Percentiles rank a stretch among this genome's conserved stretches.
Evolutionary conservation across 140 eudicot species (phyloP).

Genomic region (Bidens hawaiensis): DNA sequence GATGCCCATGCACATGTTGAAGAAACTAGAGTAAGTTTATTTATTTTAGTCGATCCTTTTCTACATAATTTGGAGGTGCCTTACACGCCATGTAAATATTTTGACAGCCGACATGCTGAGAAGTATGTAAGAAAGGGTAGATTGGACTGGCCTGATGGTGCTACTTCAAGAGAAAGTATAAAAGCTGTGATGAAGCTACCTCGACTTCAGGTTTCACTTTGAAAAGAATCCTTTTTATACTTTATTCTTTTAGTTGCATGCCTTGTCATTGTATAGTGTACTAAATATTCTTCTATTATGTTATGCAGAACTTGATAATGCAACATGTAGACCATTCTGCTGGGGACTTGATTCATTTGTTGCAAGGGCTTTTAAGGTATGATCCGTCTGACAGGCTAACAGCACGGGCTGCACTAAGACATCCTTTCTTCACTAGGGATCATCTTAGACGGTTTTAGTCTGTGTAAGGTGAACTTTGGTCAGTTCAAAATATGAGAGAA

Average conservation of each 20-base stretch:
- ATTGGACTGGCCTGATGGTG: constrained; percentile 89
- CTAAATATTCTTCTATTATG: not conserved
- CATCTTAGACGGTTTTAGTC: constrained; percentile 28
- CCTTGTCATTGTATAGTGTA: too few relatives aligned
- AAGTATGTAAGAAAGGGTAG: constrained; percentile 74
- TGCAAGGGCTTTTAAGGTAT: constrained; percentile 71
- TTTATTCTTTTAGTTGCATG: not conserved
- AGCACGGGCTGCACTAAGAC: constrained; percentile 73
- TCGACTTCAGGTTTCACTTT: constrained; percentile 57
- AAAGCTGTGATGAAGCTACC: constrained; percentile 77
- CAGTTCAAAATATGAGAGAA: not conserved
- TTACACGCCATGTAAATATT: not conserved
- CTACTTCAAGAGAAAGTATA: constrained; percentile 77
- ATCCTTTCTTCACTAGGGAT: constrained; percentile 75
- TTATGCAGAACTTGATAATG: constrained; percentile 62
- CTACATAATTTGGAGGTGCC: not conserved
- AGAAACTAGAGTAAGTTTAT: constrained; percentile 52
- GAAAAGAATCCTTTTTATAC: not conserved
- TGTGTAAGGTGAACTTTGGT: not conserved
- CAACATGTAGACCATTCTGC: constrained; percentile 92
- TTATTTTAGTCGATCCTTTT: not conserved
- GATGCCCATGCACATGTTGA: constrained; percentile 67
- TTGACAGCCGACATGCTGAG: constrained; percentile 60
- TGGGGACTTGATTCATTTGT: constrained; percentile 66
- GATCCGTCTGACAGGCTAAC: constrained; percentile 70